These are phyloP conservation scores for Aspergillus cejpii DNA, from an alignment of 2,329 filamentous ascomycete genomes.

Conservation along the genomic window DNA sequence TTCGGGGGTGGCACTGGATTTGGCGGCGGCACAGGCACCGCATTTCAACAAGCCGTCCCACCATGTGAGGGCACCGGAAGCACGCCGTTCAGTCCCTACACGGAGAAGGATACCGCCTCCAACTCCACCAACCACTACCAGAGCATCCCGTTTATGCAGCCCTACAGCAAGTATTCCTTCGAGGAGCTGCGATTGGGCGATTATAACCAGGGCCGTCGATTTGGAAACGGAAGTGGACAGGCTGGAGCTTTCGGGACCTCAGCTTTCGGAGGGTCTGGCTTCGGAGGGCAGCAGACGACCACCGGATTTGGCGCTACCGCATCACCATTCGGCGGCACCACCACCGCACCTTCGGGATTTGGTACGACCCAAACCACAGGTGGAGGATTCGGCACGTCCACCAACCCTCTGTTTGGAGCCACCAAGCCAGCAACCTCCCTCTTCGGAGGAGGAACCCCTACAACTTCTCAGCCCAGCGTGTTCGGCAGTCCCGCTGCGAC, in stretches of 20 bases:
- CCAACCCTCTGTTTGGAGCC: constrained; percentile 41
- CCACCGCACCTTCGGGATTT: constrained; percentile 39
- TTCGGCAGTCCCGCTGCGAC: constrained; percentile 39
- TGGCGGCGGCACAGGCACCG: constrained; percentile 37
- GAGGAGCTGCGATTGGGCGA: constrained; percentile 75
- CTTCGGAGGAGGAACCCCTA: constrained; percentile 28
- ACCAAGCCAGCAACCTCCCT: constrained; percentile 39
- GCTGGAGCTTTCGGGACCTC: constrained; percentile 72
- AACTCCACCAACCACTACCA: constrained; percentile 42
- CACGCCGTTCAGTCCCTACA: constrained; percentile 41
- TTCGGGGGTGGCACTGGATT: constrained; percentile 29
- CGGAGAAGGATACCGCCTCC: constrained; percentile 41
- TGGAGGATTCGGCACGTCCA: constrained; percentile 32
- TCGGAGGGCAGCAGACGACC: constrained; percentile 39
- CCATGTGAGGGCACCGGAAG: constrained; percentile 42
- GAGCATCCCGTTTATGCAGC: constrained; percentile 44
- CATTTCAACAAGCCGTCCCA: constrained; percentile 36
- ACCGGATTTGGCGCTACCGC: constrained; percentile 42
- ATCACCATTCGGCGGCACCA: constrained; percentile 36
- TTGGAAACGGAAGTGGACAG: constrained; percentile 74
- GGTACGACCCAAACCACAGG: constrained; percentile 39
- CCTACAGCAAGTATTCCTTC: constrained; percentile 75
- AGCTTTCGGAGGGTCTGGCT: constrained; percentile 48
- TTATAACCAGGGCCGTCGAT: constrained; percentile 78
- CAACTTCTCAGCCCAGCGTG: constrained; percentile 33